phyloP scores from a whole-genome alignment of 1,139 yeast species.

The Protomyces macrosporus region DNA sequence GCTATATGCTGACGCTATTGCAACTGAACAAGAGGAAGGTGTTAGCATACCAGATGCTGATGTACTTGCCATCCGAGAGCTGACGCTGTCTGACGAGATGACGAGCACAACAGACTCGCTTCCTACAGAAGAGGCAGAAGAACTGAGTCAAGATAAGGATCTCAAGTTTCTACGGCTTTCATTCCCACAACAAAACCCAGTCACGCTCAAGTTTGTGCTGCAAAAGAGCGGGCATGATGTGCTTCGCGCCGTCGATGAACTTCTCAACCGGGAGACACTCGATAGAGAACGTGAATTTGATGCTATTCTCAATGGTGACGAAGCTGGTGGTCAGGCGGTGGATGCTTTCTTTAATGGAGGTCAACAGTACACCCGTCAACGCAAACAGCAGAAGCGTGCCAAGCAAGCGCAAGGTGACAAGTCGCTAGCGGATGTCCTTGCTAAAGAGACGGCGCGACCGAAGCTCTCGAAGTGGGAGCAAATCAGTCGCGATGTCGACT shows the following conservation, averaged over 20 bases:
- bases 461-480: conserved; percentile 19
- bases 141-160: conserved; percentile 9
- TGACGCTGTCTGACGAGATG: background rate
- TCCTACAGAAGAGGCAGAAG: background rate
- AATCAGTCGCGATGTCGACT: conserved; percentile 13
- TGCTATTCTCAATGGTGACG: conserved; percentile 8
- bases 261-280: conserved; percentile 24
- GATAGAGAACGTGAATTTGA: conserved; percentile 11
- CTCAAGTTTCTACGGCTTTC: conserved; percentile 21
- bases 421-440: background rate
- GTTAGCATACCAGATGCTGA: background rate
- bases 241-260: conserved; percentile 24
- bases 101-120: background rate
- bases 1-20: conserved; percentile 17
- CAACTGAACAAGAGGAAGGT: conserved; percentile 5
- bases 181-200: conserved; percentile 14
- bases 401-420: background rate
- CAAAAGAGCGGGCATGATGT: conserved; percentile 22
- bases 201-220: conserved; percentile 21
- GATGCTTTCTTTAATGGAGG: conserved; percentile 11
- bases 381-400: conserved; percentile 1
- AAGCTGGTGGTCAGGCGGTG: background rate
- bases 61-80: background rate
- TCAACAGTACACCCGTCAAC: background rate
- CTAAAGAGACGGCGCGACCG: background rate